Evolutionary conservation across 2,329 filamentous ascomycete genomes (phyloP), one percentile per base, ranked within the genome.

Genomic region (Xylogone sp.): DNA sequence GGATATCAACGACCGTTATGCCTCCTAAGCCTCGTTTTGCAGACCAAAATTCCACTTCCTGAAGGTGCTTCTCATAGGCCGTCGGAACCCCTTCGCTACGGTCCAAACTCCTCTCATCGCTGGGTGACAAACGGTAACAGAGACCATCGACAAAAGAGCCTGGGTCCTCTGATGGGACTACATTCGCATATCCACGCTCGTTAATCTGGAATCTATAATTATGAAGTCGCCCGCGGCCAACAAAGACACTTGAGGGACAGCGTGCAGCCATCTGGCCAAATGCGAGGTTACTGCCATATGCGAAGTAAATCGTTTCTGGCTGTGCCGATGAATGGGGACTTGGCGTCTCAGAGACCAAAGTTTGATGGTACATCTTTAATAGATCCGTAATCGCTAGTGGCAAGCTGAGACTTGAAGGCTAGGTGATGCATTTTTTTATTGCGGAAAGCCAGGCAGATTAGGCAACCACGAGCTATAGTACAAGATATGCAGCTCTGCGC

Each of bases 261-360:
- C 85, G 82, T 44, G 65, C 58, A 3, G 59, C 59, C 86, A 90
- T 89, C 67, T 88, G 85, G 22, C 74, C 68, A 1, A 76, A 75
- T 65, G 83, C 87, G 52, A 89, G 76, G 66, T 89, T 89, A 64
- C 79, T 84, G 56, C 86, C 86, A 68, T 86, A 89, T 60, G 80
- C 86, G 63, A 89, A 88, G 72, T 88, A 88, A 56, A 82, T 66
- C 6, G 44, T 43, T 21, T 42, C 4, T 13, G 9, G 13, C 19
- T 21, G 13, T 42, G 22, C 22, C 6, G 22, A 16, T 8, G 42
- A 7, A 13, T 8, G 27, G 27, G 7, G 27, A 13, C 13, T 13
- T 31, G 27, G 13, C 27, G 27, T 8, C 27, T 8, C 13, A 7
- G 13, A 13, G 13, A 31, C 13, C 27, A 13, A 7, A 7, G 7